Conservation (phyloP, 805 yeast species). For the Starmerella floricola region DNA sequence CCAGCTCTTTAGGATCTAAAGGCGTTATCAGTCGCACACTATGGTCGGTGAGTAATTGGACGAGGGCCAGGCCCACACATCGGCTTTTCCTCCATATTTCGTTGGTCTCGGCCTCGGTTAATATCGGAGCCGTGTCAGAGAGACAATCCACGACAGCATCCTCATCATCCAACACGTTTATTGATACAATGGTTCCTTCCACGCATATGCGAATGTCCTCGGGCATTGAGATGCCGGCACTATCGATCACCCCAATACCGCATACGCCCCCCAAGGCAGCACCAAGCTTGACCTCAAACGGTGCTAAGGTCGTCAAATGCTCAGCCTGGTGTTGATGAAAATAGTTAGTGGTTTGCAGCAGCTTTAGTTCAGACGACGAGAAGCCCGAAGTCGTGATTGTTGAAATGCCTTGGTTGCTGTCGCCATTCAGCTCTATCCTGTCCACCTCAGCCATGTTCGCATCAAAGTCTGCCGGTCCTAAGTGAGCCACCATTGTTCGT, state of each 20-base stretch:
- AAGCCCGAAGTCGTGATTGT: slow-evolving; percentile 27
- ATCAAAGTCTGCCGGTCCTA: slow-evolving; percentile 34
- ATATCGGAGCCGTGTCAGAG: background rate
- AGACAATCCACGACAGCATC: background rate
- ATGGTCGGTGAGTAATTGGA: slow-evolving; percentile 43
- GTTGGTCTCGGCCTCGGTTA: slow-evolving; percentile 4
- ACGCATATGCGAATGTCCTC: slow-evolving; percentile 24
- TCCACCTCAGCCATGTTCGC: slow-evolving; percentile 11
- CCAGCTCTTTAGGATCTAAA: slow-evolving; percentile 18
- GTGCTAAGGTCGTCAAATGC: slow-evolving; percentile 28
- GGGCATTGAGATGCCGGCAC: slow-evolving; percentile 21
- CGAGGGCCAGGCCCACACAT: slow-evolving; percentile 44
- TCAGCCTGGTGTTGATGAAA: slow-evolving; percentile 22
- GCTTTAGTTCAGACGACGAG: slow-evolving; percentile 21
- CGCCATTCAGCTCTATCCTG: background rate
- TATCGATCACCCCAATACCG: slow-evolving; percentile 18
- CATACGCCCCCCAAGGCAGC: slow-evolving; percentile 17
- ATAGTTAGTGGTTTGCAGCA: slow-evolving; percentile 25
- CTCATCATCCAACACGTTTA: slow-evolving; percentile 6
- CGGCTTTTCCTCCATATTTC: slow-evolving; percentile 16
- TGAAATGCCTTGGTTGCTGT: slow-evolving; percentile 14
- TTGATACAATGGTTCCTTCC: slow-evolving; percentile 30
- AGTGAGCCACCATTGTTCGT: slow-evolving; percentile 35
- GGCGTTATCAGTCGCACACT: slow-evolving; percentile 47
- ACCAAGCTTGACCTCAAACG: slow-evolving; percentile 24